A percentile compares a stretch with the other conserved stretches of the same genome.
Conservation (phyloP, 768 basidiomycete genomes). For the Rhodotorula taiwanensis region DNA sequence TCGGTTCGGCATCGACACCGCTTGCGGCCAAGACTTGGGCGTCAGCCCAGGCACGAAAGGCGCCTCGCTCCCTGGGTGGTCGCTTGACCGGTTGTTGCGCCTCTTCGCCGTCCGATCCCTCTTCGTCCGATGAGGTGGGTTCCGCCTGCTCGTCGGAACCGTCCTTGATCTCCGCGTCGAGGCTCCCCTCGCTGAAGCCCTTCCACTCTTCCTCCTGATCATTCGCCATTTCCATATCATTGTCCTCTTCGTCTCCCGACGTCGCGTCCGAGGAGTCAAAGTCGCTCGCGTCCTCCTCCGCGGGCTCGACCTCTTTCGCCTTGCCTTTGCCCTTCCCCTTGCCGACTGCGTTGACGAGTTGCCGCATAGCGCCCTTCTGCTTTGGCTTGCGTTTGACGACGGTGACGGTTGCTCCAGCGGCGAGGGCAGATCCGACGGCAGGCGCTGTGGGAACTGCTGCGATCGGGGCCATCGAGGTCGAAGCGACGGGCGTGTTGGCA, state of each 20-base stretch:
- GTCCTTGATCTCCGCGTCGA: slow-evolving; percentile 57
- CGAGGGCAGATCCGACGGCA: slow-evolving; percentile 45
- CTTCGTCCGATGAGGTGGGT: slow-evolving; percentile 47
- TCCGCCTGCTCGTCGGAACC: slow-evolving; percentile 67
- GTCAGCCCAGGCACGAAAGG: slow-evolving; percentile 38
- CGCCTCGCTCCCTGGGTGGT: slow-evolving; percentile 24
- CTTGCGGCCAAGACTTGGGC: slow-evolving; percentile 25
- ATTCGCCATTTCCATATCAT: slow-evolving; percentile 15
- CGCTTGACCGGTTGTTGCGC: not conserved
- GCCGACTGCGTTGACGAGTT: slow-evolving; percentile 24
- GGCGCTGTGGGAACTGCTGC: not conserved
- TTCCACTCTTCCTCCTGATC: slow-evolving; percentile 36
- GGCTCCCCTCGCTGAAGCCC: slow-evolving; percentile 37
- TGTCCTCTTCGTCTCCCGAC: slow-evolving; percentile 38
- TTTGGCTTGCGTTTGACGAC: slow-evolving; percentile 44
- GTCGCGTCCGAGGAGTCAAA: slow-evolving; percentile 38
- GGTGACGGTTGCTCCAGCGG: slow-evolving; percentile 51
- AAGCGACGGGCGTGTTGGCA: slow-evolving; percentile 47
- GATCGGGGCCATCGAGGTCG: slow-evolving; percentile 15
- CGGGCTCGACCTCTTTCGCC: slow-evolving; percentile 37
- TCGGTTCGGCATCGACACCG: slow-evolving; percentile 3
- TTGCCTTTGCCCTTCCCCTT: slow-evolving; percentile 38
- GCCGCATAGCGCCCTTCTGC: slow-evolving; percentile 39
- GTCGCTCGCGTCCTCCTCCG: slow-evolving; percentile 25
- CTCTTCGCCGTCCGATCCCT: slow-evolving; percentile 23